phyloP scores from a whole-genome alignment of 257 asterid species.

The Nicotiana otophora region DNA sequence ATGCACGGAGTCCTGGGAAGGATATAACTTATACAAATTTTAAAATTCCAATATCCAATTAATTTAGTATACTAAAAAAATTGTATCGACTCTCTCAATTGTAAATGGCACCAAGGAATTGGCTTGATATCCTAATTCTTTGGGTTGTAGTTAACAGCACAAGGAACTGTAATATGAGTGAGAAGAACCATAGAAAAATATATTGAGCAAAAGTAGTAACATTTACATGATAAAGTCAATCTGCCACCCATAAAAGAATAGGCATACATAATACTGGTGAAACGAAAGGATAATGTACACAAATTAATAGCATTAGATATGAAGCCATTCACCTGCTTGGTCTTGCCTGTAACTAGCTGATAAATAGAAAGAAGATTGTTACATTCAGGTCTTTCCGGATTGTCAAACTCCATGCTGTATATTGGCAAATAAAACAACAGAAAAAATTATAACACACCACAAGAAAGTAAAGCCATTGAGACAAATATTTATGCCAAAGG shows the following conservation, averaged over 20 bases:
- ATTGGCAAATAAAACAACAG: conserved; percentile 9
- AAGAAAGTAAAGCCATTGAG: conserved; percentile 5
- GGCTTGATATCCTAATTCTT: conserved; percentile 1
- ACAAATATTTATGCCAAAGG: neutral
- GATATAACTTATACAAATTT: no score
- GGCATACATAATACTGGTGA: neutral
- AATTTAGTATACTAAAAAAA: neutral
- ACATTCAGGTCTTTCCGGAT: conserved; percentile 93
- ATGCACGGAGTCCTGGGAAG: no score
- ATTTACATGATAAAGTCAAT: neutral
- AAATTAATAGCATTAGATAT: neutral
- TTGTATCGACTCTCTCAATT: neutral
- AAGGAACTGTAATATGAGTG: neutral
- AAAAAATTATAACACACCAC: conserved; percentile 8
- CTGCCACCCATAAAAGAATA: neutral
- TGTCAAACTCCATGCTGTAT: conserved; percentile 83
- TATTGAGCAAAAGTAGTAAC: neutral
- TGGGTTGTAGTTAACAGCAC: neutral
- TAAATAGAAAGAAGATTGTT: conserved; percentile 86
- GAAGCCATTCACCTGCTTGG: conserved; percentile 58
- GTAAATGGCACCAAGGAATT: neutral
- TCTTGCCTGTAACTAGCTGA: conserved; percentile 81
- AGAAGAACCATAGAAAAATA: neutral
- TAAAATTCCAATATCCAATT: neutral
- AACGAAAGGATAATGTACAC: neutral